phyloP scores from a whole-genome alignment of 179 eudicot genomes.

The Patellifolia procumbens region DNA sequence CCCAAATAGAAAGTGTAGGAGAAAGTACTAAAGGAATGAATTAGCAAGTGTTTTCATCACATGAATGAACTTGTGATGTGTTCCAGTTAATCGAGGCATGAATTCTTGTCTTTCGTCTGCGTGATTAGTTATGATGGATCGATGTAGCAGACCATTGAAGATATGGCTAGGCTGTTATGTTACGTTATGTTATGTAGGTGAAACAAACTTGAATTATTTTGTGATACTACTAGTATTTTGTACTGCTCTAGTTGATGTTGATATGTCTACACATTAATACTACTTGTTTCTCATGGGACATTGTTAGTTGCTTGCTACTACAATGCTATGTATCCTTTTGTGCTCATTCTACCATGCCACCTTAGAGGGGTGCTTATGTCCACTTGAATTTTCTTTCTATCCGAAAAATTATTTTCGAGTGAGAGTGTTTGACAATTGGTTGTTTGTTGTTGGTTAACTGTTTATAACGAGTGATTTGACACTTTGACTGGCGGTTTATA shows the following conservation, averaged over 20 bases:
- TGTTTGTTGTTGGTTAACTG: too few relatives aligned
- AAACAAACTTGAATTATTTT: neutral
- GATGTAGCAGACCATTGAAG: slow-evolving; percentile 7
- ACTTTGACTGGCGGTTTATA: too few relatives aligned
- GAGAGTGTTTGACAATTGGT: too few relatives aligned
- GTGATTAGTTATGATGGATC: neutral
- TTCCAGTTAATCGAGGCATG: slow-evolving; percentile 4
- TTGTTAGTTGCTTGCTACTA: too few relatives aligned
- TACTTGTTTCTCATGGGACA: neutral
- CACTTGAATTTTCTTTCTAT: too few relatives aligned
- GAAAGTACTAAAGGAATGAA: neutral
- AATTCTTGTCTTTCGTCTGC: slow-evolving; percentile 6
- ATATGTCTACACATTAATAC: neutral
- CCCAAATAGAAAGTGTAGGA: neutral
- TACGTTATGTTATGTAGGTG: slow-evolving; percentile 1
- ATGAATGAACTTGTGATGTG: slow-evolving; percentile 6
- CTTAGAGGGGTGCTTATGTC: neutral
- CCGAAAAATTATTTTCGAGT: too few relatives aligned
- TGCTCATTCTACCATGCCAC: neutral
- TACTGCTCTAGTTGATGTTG: neutral
- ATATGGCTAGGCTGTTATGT: slow-evolving; percentile 10
- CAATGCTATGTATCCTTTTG: neutral
- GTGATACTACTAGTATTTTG: neutral
- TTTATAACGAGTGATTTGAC: too few relatives aligned
- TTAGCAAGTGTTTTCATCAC: slow-evolving; percentile 11